Evolutionary conservation across 345 rosid species (phyloP).

Genomic region (Salix purpurea): DNA sequence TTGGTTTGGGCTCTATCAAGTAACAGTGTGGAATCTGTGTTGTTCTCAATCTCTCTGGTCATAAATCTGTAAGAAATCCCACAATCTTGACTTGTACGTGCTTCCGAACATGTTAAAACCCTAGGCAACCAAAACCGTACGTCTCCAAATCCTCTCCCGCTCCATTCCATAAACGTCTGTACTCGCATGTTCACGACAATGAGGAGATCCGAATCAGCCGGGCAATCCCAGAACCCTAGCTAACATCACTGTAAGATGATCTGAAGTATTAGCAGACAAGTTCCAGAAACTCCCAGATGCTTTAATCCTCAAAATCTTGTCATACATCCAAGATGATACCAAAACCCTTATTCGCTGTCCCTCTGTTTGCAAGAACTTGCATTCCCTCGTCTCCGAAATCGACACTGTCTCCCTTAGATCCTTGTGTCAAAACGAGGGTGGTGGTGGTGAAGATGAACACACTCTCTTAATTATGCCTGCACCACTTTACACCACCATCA

Average conservation of each 20-base stretch:
- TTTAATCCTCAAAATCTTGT: not conserved
- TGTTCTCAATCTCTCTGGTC: too few species aligned
- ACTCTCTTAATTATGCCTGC: not conserved
- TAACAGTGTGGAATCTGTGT: too few species aligned
- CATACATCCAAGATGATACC: not conserved
- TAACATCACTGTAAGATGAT: not conserved
- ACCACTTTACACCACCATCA: not conserved
- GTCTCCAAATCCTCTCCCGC: too few species aligned
- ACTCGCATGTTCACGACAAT: not conserved
- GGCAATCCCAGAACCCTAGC: not conserved
- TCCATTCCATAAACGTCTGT: not conserved
- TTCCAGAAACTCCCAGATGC: not conserved
- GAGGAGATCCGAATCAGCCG: not conserved
- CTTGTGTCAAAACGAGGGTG: not conserved
- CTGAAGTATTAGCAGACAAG: not conserved
- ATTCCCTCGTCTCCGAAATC: not conserved
- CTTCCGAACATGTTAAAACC: too few species aligned
- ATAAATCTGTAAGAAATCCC: too few species aligned
- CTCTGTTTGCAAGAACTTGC: too few species aligned
- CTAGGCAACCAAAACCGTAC: too few species aligned
- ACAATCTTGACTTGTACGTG: too few species aligned
- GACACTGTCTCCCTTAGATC: not conserved
- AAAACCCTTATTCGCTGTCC: too few species aligned
- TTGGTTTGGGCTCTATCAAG: too few species aligned
- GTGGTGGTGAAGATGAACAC: not conserved